Conservation (phyloP, 148 eudicot species). For the Arctostaphylos glauca region DNA sequence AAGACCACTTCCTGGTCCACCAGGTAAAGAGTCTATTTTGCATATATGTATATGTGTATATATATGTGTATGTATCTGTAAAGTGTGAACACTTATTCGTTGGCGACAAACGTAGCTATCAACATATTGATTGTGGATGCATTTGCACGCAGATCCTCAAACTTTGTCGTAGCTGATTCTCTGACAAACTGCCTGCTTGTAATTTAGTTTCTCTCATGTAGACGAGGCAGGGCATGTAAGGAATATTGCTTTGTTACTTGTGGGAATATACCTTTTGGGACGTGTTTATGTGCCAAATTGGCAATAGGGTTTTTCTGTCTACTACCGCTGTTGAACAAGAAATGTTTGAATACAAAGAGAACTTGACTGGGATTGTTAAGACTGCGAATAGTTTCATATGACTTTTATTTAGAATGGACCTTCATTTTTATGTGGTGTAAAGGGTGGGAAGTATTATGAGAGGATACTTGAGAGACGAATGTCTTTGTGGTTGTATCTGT, state of each 20-base stretch:
- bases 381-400: not conserved
- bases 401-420: not conserved
- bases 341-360: not conserved
- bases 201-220: not conserved
- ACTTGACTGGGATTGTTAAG: not conserved
- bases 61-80: not conserved
- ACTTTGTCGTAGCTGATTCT: not conserved
- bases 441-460: not conserved
- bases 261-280: not conserved
- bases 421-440: not conserved
- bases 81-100: not conserved
- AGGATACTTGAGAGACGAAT: not conserved
- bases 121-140: not conserved
- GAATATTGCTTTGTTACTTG: not conserved
- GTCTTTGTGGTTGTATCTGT: not conserved
- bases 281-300: not conserved
- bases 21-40: not conserved
- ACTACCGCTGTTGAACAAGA: not conserved
- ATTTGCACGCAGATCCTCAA: not conserved
- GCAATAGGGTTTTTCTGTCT: not conserved
- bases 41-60: no score
- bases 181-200: not conserved
- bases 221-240: not conserved
- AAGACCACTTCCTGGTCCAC: conserved; percentile 39
- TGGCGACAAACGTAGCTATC: not conserved